Base-by-base conservation (phyloP, 169 alveolate genomes). In the Plasmodium falciparum region DNA sequence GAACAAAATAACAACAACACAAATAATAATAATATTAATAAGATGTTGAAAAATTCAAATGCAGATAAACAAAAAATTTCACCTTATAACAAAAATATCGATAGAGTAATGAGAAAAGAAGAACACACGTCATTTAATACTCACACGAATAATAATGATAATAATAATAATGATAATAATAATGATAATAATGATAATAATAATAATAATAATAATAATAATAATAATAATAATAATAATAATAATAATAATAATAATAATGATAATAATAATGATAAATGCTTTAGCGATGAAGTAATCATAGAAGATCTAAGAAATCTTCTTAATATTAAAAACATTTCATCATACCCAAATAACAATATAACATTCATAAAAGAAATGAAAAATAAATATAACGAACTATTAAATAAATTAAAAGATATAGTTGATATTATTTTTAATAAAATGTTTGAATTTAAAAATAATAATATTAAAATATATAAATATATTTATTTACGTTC, bases 401-500 rank as follows among this genome's bases (percentile, higher is more conserved):
- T 86, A 13, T 50, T 86, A 43, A 86, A 49, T 26, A 86, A 86
- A 45, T 43, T 86, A 72, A 86, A 65, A 52, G 39, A 24, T 54
- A 8, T 86, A 24, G 63, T 72, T 24, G 24, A 49, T 9, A 52
- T 24, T 6, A 86, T 73, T 72, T 86, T 61, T 54, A 29, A 86
- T 12, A 86, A 86, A 86, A 86, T 86, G 88, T 86, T 86, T 71
- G 50, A 71, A 39, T 54, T 86, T 73, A 33, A 33, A 33, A 24
- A 24, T 26, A 52, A 52, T 15, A 72, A 24, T 26, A 86, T 86
- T 24, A 71, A 61, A 61, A 86, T 86, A 71, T 71, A 72, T 62
- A 86, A 86, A 59, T 52, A 71, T 29, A n/a, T 86, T 7, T 86
- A 70, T 47, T 49, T 86, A 5, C 71, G 71, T 52, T 39, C 61